phyloP scores from a whole-genome alignment of 805 yeast genomes.

The Candida stauntonica region DNA sequence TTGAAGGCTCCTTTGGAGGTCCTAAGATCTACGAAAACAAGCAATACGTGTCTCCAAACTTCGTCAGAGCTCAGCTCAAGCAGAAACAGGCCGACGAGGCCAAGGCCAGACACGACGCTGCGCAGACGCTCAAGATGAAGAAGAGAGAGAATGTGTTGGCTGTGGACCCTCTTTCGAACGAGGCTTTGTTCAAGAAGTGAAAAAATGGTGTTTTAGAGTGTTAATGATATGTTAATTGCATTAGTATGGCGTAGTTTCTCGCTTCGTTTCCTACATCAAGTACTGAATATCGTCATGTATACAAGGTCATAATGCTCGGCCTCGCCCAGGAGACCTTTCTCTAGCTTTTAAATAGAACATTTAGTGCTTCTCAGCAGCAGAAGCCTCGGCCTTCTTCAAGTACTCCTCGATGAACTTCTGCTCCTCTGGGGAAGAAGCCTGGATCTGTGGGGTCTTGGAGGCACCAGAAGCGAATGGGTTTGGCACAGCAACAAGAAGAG shows the following conservation, averaged over 20 bases:
- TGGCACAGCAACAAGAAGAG: constrained; percentile 59
- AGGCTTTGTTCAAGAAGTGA: constrained; percentile 55
- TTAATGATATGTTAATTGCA: no score
- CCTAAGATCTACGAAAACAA: constrained; percentile 96
- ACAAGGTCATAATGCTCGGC: constrained; percentile 7
- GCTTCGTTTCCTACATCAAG: no score
- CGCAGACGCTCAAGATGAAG: constrained; percentile 68
- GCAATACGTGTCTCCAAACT: constrained; percentile 94
- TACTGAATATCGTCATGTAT: constrained; percentile 12
- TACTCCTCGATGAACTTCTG: constrained; percentile 76
- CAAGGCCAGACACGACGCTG: constrained; percentile 70
- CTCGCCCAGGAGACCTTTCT: constrained; percentile 4
- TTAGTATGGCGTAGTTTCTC: no score
- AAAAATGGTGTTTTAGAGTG: no score
- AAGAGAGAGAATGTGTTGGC: constrained; percentile 70
- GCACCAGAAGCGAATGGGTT: constrained; percentile 48
- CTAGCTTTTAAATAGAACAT: constrained; percentile 6
- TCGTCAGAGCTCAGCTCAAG: constrained; percentile 83
- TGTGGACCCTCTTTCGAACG: constrained; percentile 81
- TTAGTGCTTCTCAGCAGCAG: constrained; percentile 27
- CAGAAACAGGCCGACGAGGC: constrained; percentile 80
- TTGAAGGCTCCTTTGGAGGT: constrained; percentile 97
- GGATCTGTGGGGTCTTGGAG: constrained; percentile 55
- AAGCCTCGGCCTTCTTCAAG: constrained; percentile 44
- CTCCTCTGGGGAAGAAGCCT: constrained; percentile 82